A percentile compares a stretch with the other conserved stretches of the same genome.
These are phyloP conservation scores for Scenedesmus sp. DNA, from an alignment of 163 green algal genomes.

Conservation along the genomic window DNA sequence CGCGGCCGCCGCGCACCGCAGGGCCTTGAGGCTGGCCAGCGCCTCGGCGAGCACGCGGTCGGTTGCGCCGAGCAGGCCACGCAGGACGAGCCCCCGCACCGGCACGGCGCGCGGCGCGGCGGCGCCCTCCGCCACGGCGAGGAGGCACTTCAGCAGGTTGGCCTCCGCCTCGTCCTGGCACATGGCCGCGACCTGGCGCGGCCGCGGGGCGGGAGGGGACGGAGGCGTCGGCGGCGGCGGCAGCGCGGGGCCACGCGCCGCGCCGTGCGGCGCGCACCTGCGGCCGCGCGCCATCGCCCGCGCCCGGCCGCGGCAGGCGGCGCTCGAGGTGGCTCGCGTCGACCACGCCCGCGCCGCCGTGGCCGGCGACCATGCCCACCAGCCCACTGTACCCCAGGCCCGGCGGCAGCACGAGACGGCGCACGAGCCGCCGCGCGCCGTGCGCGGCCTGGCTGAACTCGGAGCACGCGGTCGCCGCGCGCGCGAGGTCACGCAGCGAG, in stretches of 20 bases:
- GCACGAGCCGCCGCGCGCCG: not conserved
- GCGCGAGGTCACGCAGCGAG: slow-evolving; percentile 32
- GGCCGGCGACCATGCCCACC: slow-evolving; percentile 27
- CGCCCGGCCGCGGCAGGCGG: not conserved
- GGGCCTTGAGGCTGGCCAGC: slow-evolving; percentile 11
- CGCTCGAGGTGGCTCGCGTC: slow-evolving; percentile 37
- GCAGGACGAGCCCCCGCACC: slow-evolving; percentile 23
- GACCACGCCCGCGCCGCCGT: slow-evolving; percentile 2
- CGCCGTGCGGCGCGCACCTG: slow-evolving; percentile 1
- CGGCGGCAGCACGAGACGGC: slow-evolving; percentile 35
- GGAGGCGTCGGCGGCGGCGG: no score
- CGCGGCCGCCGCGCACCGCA: not conserved
- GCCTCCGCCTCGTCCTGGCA: slow-evolving; percentile 42
- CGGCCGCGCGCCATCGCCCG: not conserved
- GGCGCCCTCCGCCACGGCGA: slow-evolving; percentile 29
- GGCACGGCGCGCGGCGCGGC: not conserved
- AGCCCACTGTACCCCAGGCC: slow-evolving; percentile 26
- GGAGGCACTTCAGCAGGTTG: slow-evolving; percentile 9
- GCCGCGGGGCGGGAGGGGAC: no score
- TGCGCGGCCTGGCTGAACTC: slow-evolving; percentile 36
- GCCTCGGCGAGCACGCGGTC: slow-evolving; percentile 39
- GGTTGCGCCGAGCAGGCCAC: slow-evolving; percentile 30
- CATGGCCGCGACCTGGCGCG: slow-evolving; percentile 27
- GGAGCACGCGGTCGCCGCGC: slow-evolving; percentile 18
- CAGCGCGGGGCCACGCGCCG: no score